Conservation (phyloP, 768 basidiomycete genomes). For the Tephrocybe rancida region DNA sequence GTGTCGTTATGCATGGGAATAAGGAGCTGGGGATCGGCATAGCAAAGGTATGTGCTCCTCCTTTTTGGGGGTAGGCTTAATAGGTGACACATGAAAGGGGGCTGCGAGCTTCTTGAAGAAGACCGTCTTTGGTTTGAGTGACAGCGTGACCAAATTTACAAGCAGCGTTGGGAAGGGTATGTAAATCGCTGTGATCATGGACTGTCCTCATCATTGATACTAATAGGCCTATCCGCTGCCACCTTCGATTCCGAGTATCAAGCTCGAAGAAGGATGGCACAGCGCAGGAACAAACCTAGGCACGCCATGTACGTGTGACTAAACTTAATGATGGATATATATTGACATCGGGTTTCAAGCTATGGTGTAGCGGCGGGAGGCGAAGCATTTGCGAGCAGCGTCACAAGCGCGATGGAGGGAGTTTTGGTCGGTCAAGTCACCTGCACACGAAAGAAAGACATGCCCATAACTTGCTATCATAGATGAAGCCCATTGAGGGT, state of each 20-base stretch:
- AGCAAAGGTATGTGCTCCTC: conserved; percentile 66
- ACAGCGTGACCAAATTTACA: conserved; percentile 97
- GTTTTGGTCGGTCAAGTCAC: conserved; percentile 61
- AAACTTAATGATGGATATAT: background rate
- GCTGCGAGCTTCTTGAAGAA: conserved; percentile 99
- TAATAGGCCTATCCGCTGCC: conserved; percentile 87
- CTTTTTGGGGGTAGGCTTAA: background rate
- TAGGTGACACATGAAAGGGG: conserved; percentile 64
- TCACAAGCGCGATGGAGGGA: conserved; percentile 95
- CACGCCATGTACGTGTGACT: conserved; percentile 81
- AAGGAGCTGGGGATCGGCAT: conserved; percentile 93
- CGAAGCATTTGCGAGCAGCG: conserved; percentile 90
- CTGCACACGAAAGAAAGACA: background rate
- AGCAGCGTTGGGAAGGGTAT: conserved; percentile 95
- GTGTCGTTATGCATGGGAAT: conserved; percentile 95
- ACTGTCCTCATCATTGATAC: background rate
- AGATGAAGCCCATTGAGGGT: conserved; percentile 98
- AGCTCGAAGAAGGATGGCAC: conserved; percentile 81
- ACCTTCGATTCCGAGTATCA: conserved; percentile 98
- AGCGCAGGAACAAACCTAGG: conserved; percentile 91
- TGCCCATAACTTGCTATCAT: background rate
- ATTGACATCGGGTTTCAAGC: conserved; percentile 36
- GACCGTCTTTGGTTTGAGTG: conserved; percentile 94
- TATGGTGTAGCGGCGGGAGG: conserved; percentile 97
- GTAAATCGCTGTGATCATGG: too few species aligned